Evolutionary conservation across 495 filamentous ascomycete genomes (phyloP).

Genomic region (Emericellopsis terricola): DNA sequence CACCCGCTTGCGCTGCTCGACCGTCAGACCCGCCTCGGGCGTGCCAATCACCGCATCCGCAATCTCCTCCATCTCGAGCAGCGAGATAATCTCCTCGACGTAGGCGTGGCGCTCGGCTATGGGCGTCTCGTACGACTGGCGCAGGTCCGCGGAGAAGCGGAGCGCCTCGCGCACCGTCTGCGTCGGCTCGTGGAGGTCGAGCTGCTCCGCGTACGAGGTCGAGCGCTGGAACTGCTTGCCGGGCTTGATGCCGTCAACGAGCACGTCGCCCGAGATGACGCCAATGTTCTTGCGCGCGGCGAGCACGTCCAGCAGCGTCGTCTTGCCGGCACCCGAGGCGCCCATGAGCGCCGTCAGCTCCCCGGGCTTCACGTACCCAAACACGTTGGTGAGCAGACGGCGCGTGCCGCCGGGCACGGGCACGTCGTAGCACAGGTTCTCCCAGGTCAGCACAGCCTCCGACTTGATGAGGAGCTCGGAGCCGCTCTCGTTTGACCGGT

Average conservation of each 20-base stretch:
- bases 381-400: constrained; percentile 50
- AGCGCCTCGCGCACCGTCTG: constrained; percentile 73
- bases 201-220: constrained; percentile 68
- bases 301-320: constrained; percentile 63
- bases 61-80: constrained; percentile 69
- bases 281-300: constrained; percentile 64
- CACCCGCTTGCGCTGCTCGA: constrained; percentile 81
- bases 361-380: constrained; percentile 64
- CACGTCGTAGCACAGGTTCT: constrained; percentile 63
- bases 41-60: constrained; percentile 74
- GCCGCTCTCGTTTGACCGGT: constrained; percentile 22
- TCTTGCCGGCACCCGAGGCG: constrained; percentile 75
- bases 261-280: constrained; percentile 51
- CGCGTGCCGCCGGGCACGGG: constrained; percentile 49
- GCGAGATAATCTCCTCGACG: constrained; percentile 62
- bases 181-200: constrained; percentile 62
- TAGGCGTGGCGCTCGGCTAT: constrained; percentile 62
- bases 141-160: constrained; percentile 63
- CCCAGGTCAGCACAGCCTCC: constrained; percentile 58
- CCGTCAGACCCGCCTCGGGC: constrained; percentile 59
- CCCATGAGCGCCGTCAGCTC: constrained; percentile 72
- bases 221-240: constrained; percentile 59
- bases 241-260: constrained; percentile 52
- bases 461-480: constrained; percentile 48
- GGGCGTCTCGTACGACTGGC: constrained; percentile 54